Percentiles rank a stretch among this genome's conserved stretches.
phyloP scores from a whole-genome alignment of 768 basidiomycete genomes.

The Calvatia gigantea region DNA sequence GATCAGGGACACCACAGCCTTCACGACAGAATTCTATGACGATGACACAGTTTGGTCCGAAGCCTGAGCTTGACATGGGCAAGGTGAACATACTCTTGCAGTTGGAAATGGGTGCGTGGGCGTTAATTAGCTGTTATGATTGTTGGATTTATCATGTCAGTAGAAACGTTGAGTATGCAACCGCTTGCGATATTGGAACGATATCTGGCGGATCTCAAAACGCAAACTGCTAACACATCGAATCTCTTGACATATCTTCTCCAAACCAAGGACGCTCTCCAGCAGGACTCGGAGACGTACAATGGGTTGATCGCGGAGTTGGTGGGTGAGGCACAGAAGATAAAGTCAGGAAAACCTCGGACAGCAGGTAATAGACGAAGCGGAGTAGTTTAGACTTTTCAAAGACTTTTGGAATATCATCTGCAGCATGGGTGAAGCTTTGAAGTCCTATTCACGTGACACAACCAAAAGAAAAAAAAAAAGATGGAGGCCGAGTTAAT shows the following conservation, averaged over 20 bases:
- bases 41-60: constrained; percentile 65
- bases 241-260: constrained; percentile 75
- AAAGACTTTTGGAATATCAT: neutral
- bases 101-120: constrained; percentile 57
- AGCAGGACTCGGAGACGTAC: constrained; percentile 87
- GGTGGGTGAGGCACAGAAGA: constrained; percentile 88
- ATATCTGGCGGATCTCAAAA: constrained; percentile 62
- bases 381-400: neutral
- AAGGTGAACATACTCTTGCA: constrained; percentile 66
- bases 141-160: constrained; percentile 4
- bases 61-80: constrained; percentile 66
- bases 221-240: constrained; percentile 74
- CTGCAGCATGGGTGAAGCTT: neutral
- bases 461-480: constrained; percentile 13
- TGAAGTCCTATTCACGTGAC: neutral
- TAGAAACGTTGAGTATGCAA: constrained; percentile 71
- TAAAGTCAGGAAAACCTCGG: constrained; percentile 62
- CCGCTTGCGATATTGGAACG: constrained; percentile 65
- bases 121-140: neutral
- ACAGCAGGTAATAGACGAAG: constrained; percentile 12
- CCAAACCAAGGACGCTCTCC: constrained; percentile 75
- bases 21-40: constrained; percentile 26
- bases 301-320: constrained; percentile 89
- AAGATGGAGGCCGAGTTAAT: neutral
- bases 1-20: constrained; percentile 49